phyloP scores from a whole-genome alignment of 1,284 basidiomycete species.

The Ganoderma boninense region DNA sequence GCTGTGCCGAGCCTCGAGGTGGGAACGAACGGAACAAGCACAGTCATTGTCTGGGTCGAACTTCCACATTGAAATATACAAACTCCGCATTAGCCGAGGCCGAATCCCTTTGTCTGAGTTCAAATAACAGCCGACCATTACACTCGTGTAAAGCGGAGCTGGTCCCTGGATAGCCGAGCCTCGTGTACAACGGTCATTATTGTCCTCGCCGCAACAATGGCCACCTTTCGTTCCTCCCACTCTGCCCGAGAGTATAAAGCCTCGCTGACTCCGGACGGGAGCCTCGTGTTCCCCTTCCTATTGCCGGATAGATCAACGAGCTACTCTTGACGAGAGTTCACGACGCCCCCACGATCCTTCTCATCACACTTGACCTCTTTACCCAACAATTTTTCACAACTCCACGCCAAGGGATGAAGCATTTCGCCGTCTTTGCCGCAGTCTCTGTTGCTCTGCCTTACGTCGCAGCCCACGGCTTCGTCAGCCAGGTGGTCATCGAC shows the following conservation, averaged over 20 bases:
- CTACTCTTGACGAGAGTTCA: conserved; percentile 33
- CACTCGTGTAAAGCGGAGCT: background rate
- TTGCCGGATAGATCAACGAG: conserved; percentile 23
- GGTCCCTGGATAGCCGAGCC: background rate
- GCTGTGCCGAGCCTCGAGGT: background rate
- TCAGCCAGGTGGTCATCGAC: conserved; percentile 33
- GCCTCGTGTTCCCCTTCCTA: conserved; percentile 6
- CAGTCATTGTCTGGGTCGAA: background rate
- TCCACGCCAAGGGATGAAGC: conserved; percentile 29
- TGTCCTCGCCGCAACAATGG: conserved; percentile 10
- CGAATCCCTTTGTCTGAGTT: background rate
- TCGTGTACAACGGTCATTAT: conserved; percentile 1
- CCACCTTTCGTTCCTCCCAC: background rate
- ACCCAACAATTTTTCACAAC: conserved; percentile 1
- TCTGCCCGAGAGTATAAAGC: conserved; percentile 9
- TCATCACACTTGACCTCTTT: background rate
- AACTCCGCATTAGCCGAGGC: conserved; percentile 3
- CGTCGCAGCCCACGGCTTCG: conserved; percentile 34
- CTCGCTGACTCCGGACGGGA: conserved; percentile 4
- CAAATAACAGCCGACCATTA: background rate
- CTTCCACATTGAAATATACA: background rate
- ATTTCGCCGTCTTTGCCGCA: conserved; percentile 28
- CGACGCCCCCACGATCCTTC: conserved; percentile 19
- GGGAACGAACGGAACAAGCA: background rate
- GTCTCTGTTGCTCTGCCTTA: conserved; percentile 24